phyloP scores from a whole-genome alignment of 805 yeast species.

The Saccharomycopsis selenospora region DNA sequence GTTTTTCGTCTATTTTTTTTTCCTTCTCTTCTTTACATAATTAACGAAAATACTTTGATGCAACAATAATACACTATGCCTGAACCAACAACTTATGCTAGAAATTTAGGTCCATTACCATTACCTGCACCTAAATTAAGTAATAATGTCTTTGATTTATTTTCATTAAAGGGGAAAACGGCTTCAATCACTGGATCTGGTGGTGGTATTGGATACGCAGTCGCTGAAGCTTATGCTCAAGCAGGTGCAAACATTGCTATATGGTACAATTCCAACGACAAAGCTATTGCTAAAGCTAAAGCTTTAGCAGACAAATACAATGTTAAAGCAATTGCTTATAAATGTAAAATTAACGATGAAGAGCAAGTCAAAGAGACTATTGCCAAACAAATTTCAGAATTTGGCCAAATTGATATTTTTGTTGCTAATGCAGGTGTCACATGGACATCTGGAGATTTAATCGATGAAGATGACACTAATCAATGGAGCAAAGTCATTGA shows the following conservation, averaged over 20 bases:
- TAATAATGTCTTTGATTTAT: slow-evolving; percentile 53
- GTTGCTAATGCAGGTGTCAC: slow-evolving; percentile 90
- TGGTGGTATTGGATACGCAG: slow-evolving; percentile 74
- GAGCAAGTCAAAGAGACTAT: slow-evolving; percentile 44
- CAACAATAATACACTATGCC: no score
- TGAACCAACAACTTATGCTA: slow-evolving; percentile 11
- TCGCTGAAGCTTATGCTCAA: slow-evolving; percentile 77
- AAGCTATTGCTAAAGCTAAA: slow-evolving; percentile 52
- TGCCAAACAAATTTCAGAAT: slow-evolving; percentile 50
- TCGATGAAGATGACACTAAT: slow-evolving; percentile 37
- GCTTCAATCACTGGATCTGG: slow-evolving; percentile 85
- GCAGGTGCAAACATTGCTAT: slow-evolving; percentile 81
- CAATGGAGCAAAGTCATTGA: slow-evolving; percentile 70
- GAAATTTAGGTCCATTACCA: slow-evolving; percentile 37
- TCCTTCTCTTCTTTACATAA: no score
- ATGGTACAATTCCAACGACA: slow-evolving; percentile 56
- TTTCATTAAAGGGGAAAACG: slow-evolving; percentile 73
- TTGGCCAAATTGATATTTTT: slow-evolving; percentile 69
- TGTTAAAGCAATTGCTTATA: slow-evolving; percentile 56
- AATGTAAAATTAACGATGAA: slow-evolving; percentile 47
- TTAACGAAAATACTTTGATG: no score
- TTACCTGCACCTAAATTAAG: slow-evolving; percentile 45
- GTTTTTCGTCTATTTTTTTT: no score
- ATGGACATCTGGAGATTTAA: slow-evolving; percentile 61
- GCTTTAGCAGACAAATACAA: slow-evolving; percentile 49